These are phyloP conservation scores for Vitellaria paradoxa DNA, from an alignment of 179 eudicot species.

Conservation along the genomic window DNA sequence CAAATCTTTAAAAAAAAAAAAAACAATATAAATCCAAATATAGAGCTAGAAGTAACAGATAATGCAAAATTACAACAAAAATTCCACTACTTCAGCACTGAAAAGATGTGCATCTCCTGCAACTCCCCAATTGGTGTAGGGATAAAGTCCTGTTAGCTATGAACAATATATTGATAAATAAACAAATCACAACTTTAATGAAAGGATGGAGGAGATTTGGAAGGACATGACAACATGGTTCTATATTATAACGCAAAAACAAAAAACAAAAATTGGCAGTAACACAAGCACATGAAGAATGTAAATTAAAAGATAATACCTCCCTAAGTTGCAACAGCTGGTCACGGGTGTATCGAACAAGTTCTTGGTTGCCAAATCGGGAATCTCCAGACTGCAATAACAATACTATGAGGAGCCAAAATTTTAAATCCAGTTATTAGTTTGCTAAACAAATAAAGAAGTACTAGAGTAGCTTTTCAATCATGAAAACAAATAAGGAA, in stretches of 20 bases:
- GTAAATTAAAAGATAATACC: slow-evolving; percentile 35
- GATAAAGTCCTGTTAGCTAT: not conserved
- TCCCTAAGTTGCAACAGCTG: slow-evolving; percentile 80
- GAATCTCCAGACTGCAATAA: slow-evolving; percentile 69
- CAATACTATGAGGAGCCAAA: not conserved
- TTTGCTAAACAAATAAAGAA: not conserved
- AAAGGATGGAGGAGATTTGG: not conserved
- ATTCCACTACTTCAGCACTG: not conserved
- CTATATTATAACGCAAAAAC: not conserved
- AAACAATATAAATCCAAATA: not conserved
- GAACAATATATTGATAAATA: no score
- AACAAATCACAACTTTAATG: not conserved
- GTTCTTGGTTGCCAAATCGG: slow-evolving; percentile 72
- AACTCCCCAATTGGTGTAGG: not conserved
- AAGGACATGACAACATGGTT: not conserved
- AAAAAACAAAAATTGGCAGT: not conserved
- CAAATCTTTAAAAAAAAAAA: not conserved
- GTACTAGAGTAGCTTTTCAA: not conserved
- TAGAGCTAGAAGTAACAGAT: not conserved
- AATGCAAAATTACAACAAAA: not conserved
- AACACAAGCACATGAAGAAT: not conserved
- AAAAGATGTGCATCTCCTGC: not conserved
- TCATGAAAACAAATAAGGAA: not conserved
- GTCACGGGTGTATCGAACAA: slow-evolving; percentile 68
- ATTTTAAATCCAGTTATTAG: not conserved